These are phyloP conservation scores for Nakazawaea molendinolei DNA, from an alignment of 805 yeast genomes.

Conservation along the genomic window DNA sequence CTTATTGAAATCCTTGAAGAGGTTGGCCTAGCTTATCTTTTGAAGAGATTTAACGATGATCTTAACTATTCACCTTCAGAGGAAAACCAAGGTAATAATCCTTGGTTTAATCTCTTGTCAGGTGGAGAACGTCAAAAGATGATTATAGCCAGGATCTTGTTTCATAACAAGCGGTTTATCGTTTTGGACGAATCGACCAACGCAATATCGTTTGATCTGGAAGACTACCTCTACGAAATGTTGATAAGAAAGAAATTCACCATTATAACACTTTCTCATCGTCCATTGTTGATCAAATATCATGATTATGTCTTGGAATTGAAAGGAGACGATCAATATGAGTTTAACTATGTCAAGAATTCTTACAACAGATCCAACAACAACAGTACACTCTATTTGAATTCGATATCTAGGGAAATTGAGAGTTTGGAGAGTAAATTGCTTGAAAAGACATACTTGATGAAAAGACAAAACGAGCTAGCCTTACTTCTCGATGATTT, in stretches of 20 bases:
- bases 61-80: slow-evolving; percentile 38
- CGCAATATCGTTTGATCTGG: slow-evolving; percentile 86
- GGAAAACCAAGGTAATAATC: slow-evolving; percentile 19
- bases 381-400: slow-evolving; percentile 34
- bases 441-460: slow-evolving; percentile 51
- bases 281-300: slow-evolving; percentile 78
- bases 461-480: slow-evolving; percentile 51
- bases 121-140: slow-evolving; percentile 96
- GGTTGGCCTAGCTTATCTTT: slow-evolving; percentile 75
- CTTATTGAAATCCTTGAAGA: slow-evolving; percentile 60
- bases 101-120: slow-evolving; percentile 84
- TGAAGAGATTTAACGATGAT: slow-evolving; percentile 53
- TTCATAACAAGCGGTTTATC: slow-evolving; percentile 74
- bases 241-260: slow-evolving; percentile 66
- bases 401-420: slow-evolving; percentile 71
- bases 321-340: slow-evolving; percentile 51
- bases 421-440: slow-evolving; percentile 56
- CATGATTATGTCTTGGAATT: slow-evolving; percentile 74
- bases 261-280: slow-evolving; percentile 74
- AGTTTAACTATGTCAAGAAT: slow-evolving; percentile 20
- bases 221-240: slow-evolving; percentile 75
- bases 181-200: slow-evolving; percentile 91
- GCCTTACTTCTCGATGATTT: slow-evolving; percentile 44
- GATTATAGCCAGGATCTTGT: slow-evolving; percentile 79
- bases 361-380: slow-evolving; percentile 14